phyloP scores from a whole-genome alignment of 345 rosid genomes.

The Syzygium oleosum region DNA sequence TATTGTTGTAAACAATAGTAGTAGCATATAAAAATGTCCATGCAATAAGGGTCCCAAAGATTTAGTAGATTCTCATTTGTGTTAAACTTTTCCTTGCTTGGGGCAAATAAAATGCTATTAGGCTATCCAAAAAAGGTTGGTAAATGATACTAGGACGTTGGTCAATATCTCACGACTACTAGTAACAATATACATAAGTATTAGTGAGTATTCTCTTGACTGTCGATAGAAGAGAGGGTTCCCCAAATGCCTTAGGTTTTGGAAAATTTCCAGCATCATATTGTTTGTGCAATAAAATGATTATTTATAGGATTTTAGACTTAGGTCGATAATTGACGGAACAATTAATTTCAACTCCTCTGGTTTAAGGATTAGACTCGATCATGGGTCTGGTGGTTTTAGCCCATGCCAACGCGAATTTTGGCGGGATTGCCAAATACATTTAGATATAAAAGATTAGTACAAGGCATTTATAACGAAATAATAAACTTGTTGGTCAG shows the following conservation, averaged over 20 bases:
- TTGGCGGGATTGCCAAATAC: not conserved
- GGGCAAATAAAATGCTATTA: not conserved
- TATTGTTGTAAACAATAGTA: not conserved
- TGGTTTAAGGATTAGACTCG: not conserved
- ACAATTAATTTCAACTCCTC: not conserved
- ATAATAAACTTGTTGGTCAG: not conserved
- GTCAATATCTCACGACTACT: not conserved
- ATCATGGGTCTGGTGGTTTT: not conserved
- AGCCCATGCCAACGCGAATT: not conserved
- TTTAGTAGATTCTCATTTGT: not conserved
- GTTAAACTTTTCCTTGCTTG: not conserved
- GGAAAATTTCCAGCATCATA: not conserved
- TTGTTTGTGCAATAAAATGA: not conserved
- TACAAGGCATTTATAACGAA: not conserved
- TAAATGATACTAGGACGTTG: not conserved
- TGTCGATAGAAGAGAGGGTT: not conserved
- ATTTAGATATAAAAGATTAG: not conserved
- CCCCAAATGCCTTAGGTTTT: not conserved
- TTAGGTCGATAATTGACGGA: not conserved
- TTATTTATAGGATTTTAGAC: not conserved
- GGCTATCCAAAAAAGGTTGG: not conserved
- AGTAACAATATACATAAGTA: not conserved
- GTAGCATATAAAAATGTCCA: not conserved
- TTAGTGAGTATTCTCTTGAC: not conserved
- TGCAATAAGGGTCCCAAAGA: not conserved